These are phyloP conservation scores for Tulasnella sp. DNA, from an alignment of 768 basidiomycete species.

Conservation along the genomic window DNA sequence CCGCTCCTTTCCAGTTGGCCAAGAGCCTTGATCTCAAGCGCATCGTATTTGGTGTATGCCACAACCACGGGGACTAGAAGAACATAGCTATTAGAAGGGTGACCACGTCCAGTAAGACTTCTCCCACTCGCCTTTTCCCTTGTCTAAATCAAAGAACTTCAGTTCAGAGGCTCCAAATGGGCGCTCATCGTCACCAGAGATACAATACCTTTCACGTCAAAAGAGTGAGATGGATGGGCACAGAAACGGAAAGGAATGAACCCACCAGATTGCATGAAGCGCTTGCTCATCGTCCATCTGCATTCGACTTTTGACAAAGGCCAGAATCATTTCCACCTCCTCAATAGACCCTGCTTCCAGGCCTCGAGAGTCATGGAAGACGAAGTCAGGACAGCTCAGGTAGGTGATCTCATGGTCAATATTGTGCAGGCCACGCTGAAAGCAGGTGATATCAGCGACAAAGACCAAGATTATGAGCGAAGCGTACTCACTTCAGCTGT, in stretches of 20 bases:
- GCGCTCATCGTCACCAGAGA: neutral
- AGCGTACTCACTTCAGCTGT: neutral
- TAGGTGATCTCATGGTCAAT: slow-evolving; percentile 27
- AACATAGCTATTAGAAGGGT: neutral
- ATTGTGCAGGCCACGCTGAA: slow-evolving; percentile 29
- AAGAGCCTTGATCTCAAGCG: neutral
- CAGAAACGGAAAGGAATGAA: too few relatives aligned
- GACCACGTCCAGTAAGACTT: neutral
- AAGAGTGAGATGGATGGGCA: neutral
- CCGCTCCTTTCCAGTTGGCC: neutral
- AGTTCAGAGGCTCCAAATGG: neutral
- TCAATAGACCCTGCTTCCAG: slow-evolving; percentile 29
- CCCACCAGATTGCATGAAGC: neutral
- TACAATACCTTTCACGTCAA: neutral
- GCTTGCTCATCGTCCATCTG: too few relatives aligned
- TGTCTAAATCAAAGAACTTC: neutral
- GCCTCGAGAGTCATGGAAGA: slow-evolving; percentile 35
- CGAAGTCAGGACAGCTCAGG: slow-evolving; percentile 26
- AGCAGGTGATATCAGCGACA: neutral
- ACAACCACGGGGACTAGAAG: neutral
- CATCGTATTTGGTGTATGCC: neutral
- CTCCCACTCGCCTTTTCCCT: neutral
- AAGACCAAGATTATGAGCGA: neutral
- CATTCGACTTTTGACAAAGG: slow-evolving; percentile 25
- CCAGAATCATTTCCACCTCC: slow-evolving; percentile 25